Percentiles rank a stretch among this genome's conserved stretches.
These are phyloP conservation scores for Cadophora sp. DNA, from an alignment of 2,329 filamentous ascomycete species.

Conservation along the genomic window DNA sequence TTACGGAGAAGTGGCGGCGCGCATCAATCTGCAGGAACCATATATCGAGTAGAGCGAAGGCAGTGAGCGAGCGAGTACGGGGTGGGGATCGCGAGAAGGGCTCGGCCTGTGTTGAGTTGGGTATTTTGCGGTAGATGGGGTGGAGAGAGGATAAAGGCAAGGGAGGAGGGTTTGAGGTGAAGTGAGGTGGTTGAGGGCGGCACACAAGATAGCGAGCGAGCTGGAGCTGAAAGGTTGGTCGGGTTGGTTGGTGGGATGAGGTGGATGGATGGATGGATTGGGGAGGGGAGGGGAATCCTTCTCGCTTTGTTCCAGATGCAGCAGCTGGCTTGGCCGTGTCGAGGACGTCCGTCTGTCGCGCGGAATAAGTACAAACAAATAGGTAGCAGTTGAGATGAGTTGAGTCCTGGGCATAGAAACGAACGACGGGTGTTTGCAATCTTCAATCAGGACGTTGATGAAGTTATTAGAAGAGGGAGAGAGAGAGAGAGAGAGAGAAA, in stretches of 20 bases:
- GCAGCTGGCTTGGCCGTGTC: neutral
- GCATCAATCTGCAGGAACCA: conserved; percentile 15
- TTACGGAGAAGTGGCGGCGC: conserved; percentile 8
- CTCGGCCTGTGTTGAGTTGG: neutral
- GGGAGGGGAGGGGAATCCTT: conserved; percentile 8
- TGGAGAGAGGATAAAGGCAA: conserved; percentile 2
- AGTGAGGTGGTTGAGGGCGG: neutral
- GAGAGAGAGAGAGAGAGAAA: neutral
- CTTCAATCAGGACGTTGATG: neutral
- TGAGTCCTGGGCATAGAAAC: conserved; percentile 5
- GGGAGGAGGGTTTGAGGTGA: neutral
- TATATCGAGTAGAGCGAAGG: neutral
- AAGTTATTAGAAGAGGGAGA: neutral
- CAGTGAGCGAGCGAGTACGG: neutral
- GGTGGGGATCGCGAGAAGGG: neutral
- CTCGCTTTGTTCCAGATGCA: conserved; percentile 30
- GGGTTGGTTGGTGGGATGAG: neutral
- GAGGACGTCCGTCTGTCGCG: conserved; percentile 20
- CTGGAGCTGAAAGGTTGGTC: conserved; percentile 15
- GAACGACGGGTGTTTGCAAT: neutral
- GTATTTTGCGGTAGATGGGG: neutral
- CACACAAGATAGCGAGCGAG: neutral
- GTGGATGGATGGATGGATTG: neutral
- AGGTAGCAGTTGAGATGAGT: neutral
- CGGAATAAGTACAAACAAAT: neutral